phyloP scores from a whole-genome alignment of 1,139 yeast genomes.

The Candida sp. region DNA sequence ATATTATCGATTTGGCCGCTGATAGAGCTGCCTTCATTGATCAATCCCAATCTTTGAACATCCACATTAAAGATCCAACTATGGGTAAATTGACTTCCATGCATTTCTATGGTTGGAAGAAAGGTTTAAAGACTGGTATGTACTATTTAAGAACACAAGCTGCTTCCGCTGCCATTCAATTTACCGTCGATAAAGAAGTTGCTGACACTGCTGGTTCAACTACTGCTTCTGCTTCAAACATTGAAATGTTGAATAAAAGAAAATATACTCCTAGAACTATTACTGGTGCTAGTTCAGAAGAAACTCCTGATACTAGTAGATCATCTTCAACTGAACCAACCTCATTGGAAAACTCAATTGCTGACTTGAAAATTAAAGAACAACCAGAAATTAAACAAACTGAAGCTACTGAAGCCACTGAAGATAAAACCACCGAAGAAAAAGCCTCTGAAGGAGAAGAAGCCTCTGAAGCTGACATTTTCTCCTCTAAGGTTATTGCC shows the following conservation, averaged over 20 bases:
- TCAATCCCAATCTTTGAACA: constrained; percentile 59
- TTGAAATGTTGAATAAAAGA: constrained; percentile 56
- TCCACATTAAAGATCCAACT: constrained; percentile 53
- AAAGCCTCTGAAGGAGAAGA: too few relatives aligned
- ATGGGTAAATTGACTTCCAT: constrained; percentile 57
- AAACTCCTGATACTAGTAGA: constrained; percentile 26
- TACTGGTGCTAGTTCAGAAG: constrained; percentile 19
- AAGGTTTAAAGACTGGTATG: constrained; percentile 63
- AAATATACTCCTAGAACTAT: constrained; percentile 37
- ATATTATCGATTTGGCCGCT: constrained; percentile 57
- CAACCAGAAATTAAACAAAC: constrained; percentile 13
- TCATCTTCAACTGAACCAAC: constrained; percentile 48
- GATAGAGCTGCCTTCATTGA: constrained; percentile 60
- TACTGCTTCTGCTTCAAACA: constrained; percentile 34
- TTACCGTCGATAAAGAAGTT: constrained; percentile 47
- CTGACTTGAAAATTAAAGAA: constrained; percentile 35
- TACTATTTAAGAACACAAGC: constrained; percentile 62
- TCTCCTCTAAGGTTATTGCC: constrained; percentile 89
- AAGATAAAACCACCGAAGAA: constrained; percentile 16
- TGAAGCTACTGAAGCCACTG: constrained; percentile 16
- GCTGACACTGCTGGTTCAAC: constrained; percentile 44
- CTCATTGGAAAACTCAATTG: constrained; percentile 46
- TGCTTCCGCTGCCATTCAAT: constrained; percentile 60
- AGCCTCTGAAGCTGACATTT: constrained; percentile 68
- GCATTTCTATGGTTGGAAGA: constrained; percentile 64